Conservation (phyloP, 2,329 filamentous ascomycete species). For the Verticillium zaregamsianum region DNA sequence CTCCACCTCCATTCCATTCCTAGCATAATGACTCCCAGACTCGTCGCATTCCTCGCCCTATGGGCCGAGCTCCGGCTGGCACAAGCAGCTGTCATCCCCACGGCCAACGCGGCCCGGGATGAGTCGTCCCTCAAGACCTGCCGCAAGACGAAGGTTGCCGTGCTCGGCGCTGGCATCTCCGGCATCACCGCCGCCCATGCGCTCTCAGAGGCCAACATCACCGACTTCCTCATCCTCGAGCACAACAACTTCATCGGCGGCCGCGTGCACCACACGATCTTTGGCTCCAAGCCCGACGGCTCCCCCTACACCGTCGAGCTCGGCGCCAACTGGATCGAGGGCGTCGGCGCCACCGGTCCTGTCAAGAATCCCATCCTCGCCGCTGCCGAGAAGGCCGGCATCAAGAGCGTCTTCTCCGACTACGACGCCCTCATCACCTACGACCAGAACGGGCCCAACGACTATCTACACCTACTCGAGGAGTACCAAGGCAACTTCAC, state of each 20-base stretch:
- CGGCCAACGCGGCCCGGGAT: neutral
- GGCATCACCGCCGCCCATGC: slow-evolving; percentile 63
- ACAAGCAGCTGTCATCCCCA: neutral
- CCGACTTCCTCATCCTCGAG: slow-evolving; percentile 63
- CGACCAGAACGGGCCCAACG: slow-evolving; percentile 48
- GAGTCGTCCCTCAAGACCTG: slow-evolving; percentile 12
- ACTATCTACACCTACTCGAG: slow-evolving; percentile 47
- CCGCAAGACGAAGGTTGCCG: slow-evolving; percentile 32
- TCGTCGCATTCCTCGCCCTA: neutral
- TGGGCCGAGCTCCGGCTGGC: neutral
- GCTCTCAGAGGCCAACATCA: slow-evolving; percentile 54
- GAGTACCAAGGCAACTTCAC: slow-evolving; percentile 43
- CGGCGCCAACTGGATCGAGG: slow-evolving; percentile 58
- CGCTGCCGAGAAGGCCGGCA: slow-evolving; percentile 52
- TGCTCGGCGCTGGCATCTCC: slow-evolving; percentile 55
- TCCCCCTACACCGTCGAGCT: slow-evolving; percentile 56
- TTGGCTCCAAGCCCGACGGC: slow-evolving; percentile 46
- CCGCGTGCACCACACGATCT: slow-evolving; percentile 52
- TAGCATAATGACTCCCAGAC: neutral
- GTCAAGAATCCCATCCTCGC: slow-evolving; percentile 60
- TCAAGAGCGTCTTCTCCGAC: slow-evolving; percentile 54
- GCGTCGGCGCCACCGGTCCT: slow-evolving; percentile 17
- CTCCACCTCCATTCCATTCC: neutral
- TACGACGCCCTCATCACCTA: slow-evolving; percentile 56
- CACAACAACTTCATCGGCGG: slow-evolving; percentile 60